Evolutionary conservation across 306 rosid species (phyloP).

Genomic region (Inga leiocalycina): DNA sequence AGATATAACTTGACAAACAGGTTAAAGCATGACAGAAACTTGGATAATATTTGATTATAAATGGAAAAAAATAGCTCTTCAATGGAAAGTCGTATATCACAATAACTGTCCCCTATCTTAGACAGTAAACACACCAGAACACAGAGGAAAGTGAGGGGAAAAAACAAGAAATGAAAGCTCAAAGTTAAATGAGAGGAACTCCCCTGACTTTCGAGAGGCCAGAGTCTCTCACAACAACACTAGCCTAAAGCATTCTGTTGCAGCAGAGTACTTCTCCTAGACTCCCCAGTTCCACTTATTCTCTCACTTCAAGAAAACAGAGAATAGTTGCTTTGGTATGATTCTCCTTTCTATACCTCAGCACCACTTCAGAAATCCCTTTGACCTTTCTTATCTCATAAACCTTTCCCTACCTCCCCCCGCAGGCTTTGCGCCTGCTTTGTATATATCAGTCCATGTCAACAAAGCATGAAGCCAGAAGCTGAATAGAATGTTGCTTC

Average conservation of each 20-base stretch:
- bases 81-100: background rate
- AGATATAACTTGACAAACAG: conserved; percentile 20
- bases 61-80: background rate
- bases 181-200: background rate
- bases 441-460: background rate
- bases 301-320: background rate
- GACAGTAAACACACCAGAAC: background rate
- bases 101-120: background rate
- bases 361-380: background rate
- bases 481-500: background rate
- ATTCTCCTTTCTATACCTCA: background rate
- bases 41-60: background rate
- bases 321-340: background rate
- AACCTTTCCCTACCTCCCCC: background rate
- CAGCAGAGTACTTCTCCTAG: background rate
- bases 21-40: background rate
- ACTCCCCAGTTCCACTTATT: background rate
- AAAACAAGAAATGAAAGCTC: background rate
- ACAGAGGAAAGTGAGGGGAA: background rate
- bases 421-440: background rate
- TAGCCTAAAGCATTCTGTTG: background rate
- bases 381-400: background rate
- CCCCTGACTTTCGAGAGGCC: background rate
- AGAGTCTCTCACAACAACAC: background rate
- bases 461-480: background rate